A percentile compares a stretch with the other conserved stretches of the same genome.
phyloP scores from a whole-genome alignment of 176 grass and related monocot species.

The Paspalum vaginatum region DNA sequence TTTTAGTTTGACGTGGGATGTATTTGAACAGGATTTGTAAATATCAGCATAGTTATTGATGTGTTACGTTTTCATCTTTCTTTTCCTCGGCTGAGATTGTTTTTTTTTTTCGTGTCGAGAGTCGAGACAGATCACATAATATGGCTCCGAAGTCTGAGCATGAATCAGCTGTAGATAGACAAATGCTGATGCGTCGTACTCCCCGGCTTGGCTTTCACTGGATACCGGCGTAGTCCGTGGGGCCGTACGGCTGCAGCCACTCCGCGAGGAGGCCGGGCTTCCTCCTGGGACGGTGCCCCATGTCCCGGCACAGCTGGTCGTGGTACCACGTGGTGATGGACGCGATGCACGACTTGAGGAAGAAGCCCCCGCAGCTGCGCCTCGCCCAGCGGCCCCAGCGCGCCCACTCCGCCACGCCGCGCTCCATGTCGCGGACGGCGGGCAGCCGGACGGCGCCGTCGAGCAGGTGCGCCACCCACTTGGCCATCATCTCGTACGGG shows the following conservation, averaged over 20 bases:
- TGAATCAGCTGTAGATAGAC: no score
- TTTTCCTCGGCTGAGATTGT: no score
- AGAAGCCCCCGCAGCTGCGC: slow-evolving; percentile 4
- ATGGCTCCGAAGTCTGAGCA: no score
- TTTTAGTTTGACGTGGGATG: no score
- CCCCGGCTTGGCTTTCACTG: not conserved
- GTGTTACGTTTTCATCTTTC: no score
- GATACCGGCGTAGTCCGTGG: slow-evolving; percentile 56
- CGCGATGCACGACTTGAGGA: slow-evolving; percentile 39
- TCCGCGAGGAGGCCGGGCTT: slow-evolving; percentile 47
- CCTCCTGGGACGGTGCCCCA: slow-evolving; percentile 46
- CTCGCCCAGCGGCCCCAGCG: slow-evolving; percentile 24
- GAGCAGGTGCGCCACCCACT: slow-evolving; percentile 60
- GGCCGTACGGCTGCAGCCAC: slow-evolving; percentile 45
- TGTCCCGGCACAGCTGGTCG: slow-evolving; percentile 57
- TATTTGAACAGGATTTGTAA: no score
- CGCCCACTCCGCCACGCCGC: slow-evolving; percentile 45
- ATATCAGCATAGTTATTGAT: no score
- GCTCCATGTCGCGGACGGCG: slow-evolving; percentile 47
- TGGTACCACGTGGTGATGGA: slow-evolving; percentile 54
- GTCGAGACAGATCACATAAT: no score
- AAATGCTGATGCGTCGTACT: no score
- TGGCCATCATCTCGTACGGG: slow-evolving; percentile 54
- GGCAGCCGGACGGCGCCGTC: slow-evolving; percentile 43
- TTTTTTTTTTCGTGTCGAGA: no score